phyloP scores from a whole-genome alignment of 2,329 filamentous ascomycete species.

The Xylogone sp. region DNA sequence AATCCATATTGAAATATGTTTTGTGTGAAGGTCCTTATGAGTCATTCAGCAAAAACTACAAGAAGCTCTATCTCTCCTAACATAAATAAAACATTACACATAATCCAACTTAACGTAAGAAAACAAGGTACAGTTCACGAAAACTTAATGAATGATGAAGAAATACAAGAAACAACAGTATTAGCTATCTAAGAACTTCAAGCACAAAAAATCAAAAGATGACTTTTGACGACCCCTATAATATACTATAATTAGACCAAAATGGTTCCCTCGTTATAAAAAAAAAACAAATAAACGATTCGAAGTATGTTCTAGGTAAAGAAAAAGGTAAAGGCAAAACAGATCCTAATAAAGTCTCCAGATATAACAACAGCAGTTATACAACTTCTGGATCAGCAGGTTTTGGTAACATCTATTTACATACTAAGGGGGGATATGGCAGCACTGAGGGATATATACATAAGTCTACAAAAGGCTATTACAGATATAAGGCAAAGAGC shows the following conservation, averaged over 20 bases:
- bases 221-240: conserved; percentile 5
- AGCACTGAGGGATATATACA: conserved; percentile 11
- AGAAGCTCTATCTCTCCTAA: conserved; percentile 13
- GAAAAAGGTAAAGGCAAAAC: conserved; percentile 19
- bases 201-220: conserved; percentile 1
- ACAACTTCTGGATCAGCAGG: conserved; percentile 13
- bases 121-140: conserved; percentile 8
- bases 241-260: conserved; percentile 8
- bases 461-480: conserved; percentile 21
- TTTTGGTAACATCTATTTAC: conserved; percentile 25
- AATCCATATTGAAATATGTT: conserved; percentile 5
- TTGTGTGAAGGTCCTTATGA: conserved; percentile 8
- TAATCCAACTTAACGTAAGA: conserved; percentile 7
- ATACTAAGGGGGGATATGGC: conserved; percentile 14
- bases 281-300: conserved; percentile 20
- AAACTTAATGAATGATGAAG: conserved; percentile 11
- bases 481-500: conserved; percentile 11
- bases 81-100: conserved; percentile 17
- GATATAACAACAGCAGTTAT: conserved; percentile 21
- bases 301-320: conserved; percentile 25
- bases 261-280: conserved; percentile 5
- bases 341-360: conserved; percentile 17
- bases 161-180: conserved; percentile 4
- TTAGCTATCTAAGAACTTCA: conserved; percentile 7
- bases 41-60: conserved; percentile 20